A percentile compares a stretch with the other conserved stretches of the same genome.
These are phyloP conservation scores for Rhodosporidiobolus sp. DNA, from an alignment of 768 basidiomycete genomes.

Conservation along the genomic window DNA sequence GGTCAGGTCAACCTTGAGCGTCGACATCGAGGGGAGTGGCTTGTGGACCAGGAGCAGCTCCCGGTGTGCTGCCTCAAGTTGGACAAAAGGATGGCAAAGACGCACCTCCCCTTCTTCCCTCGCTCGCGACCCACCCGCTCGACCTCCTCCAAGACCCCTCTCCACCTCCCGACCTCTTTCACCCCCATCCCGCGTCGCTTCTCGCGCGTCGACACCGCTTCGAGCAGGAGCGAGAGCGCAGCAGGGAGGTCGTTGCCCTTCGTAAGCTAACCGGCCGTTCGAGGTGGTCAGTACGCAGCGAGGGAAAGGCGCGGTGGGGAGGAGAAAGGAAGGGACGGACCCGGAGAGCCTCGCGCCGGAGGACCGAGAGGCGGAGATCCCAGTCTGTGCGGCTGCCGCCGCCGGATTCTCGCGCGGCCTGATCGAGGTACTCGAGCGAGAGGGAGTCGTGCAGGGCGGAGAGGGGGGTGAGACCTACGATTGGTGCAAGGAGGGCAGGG, in stretches of 20 bases:
- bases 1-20: too few relatives aligned
- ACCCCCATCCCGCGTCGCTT: constrained; percentile 2
- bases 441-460: background rate
- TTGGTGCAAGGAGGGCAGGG: background rate
- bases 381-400: background rate
- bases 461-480: background rate
- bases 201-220: background rate
- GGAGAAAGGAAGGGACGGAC: background rate
- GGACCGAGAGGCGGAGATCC: background rate
- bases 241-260: background rate
- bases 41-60: too few relatives aligned
- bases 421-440: background rate
- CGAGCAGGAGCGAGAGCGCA: constrained; percentile 4
- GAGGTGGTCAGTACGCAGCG: too few relatives aligned
- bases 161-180: background rate
- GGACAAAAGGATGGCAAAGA: background rate
- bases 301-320: background rate
- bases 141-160: background rate
- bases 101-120: background rate
- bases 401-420: background rate
- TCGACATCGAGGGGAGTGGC: too few relatives aligned
- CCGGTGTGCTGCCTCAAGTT: too few relatives aligned
- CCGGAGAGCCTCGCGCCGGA: background rate
- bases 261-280: background rate
- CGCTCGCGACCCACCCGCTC: too few relatives aligned